These are phyloP conservation scores for Termitomyces sp. DNA, from an alignment of 768 basidiomycete species.

Conservation along the genomic window DNA sequence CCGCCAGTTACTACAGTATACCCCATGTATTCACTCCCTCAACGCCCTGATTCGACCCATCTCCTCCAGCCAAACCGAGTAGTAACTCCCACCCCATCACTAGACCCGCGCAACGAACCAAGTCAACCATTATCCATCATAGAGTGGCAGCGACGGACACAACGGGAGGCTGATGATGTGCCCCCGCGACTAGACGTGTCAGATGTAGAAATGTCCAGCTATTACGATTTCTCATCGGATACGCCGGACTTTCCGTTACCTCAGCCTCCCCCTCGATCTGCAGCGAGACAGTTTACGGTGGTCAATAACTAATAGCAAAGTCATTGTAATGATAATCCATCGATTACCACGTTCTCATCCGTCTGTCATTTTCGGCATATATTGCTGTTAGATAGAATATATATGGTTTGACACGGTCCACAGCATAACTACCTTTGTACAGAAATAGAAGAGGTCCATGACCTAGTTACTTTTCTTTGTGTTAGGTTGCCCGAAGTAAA, in stretches of 20 bases:
- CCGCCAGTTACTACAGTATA: slow-evolving; percentile 14
- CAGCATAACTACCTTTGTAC: background rate
- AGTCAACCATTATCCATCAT: slow-evolving; percentile 18
- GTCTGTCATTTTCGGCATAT: background rate
- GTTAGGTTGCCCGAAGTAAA: slow-evolving; percentile 10
- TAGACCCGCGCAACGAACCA: slow-evolving; percentile 8
- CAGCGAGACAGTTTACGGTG: slow-evolving; percentile 23
- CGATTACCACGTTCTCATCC: background rate
- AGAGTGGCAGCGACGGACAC: slow-evolving; percentile 24
- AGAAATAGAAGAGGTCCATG: background rate
- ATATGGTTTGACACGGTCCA: background rate
- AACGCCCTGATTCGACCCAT: slow-evolving; percentile 5
- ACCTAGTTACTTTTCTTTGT: slow-evolving; percentile 3
- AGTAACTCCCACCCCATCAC: slow-evolving; percentile 4
- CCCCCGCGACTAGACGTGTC: slow-evolving; percentile 20
- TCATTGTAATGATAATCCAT: background rate
- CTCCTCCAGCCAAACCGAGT: slow-evolving; percentile 11
- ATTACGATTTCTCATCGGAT: slow-evolving; percentile 23
- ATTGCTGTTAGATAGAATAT: background rate
- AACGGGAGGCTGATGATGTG: slow-evolving; percentile 16
- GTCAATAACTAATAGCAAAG: slow-evolving; percentile 21
- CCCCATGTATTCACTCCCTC: slow-evolving; percentile 10
- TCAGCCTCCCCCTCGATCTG: slow-evolving; percentile 16
- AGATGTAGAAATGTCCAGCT: slow-evolving; percentile 24
- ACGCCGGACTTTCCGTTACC: slow-evolving; percentile 13